Base-by-base conservation (phyloP, 2,329 filamentous ascomycete genomes). In the Penicillium sclerotiorum region DNA sequence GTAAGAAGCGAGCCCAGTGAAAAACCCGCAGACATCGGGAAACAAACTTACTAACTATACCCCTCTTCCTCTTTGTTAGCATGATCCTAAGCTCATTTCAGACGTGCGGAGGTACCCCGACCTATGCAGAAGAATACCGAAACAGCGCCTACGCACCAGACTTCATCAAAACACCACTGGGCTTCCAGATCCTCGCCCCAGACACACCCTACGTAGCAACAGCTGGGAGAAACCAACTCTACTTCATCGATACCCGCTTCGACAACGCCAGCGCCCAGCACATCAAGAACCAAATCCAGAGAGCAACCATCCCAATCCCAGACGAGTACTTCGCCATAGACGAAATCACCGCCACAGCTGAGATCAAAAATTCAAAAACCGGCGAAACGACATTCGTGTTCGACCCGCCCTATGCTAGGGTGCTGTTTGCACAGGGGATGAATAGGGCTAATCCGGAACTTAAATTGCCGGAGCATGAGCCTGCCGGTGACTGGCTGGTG, bases 371-470 rank as follows among this genome's bases (percentile, higher is more conserved):
- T 13, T 5, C 4, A 3, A 33, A 22, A 27, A 53, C 49, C 4
- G 46, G 42, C 33, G 50, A 55, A 50, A 55, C 50, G 15, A 47
- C 45, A 47, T 55, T 55, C 12, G 39, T 50, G 9, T 53, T 53
- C 13, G 52, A 55, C 21, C 52, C 46, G 17, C 5, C 15, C 25
- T 53, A 50, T 37, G 42, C 53, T 9, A 47, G 43, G 21, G 38
- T 55, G 13, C 7, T 55, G 11, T 55, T 55, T 50, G 53, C 50
- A n/a, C 30, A 37, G 33, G 35, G 30, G 13, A 52, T 55, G 17
- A 55, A 53, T 5, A 45, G 30, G 33, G 42, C 32, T 23, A 55
- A 55, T 18, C 43, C 46, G n/a, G 39, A 50, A 2, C 27, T 50
- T 27, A 55, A 53, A 39, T 12, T 55, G 30, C 49, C 53, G 12